Conservation (phyloP, 768 basidiomycete genomes). For the Lactarius trivialis region DNA sequence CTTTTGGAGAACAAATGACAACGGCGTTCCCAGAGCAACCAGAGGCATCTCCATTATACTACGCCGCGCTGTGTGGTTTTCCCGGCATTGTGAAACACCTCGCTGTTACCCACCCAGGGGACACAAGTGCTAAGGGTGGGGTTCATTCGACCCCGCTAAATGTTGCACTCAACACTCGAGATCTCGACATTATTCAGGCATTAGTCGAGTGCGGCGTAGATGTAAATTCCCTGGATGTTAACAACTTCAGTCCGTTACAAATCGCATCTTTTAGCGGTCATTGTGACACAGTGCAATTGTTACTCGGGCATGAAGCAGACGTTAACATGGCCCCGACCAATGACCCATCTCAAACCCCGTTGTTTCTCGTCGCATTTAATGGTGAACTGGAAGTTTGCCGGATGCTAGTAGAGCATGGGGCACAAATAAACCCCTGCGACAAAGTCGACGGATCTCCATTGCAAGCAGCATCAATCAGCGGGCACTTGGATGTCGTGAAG, state of each 20-base stretch:
- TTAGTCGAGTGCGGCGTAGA: not conserved
- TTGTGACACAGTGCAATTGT: not conserved
- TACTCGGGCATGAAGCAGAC: not conserved
- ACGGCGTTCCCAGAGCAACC: not conserved
- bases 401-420: too few relatives aligned
- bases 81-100: not conserved
- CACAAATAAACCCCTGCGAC: too few relatives aligned
- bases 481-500: too few relatives aligned
- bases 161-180: not conserved
- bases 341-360: not conserved
- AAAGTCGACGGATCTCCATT: too few relatives aligned
- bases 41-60: not conserved
- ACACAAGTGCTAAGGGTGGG: not conserved
- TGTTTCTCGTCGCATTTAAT: not conserved
- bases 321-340: not conserved
- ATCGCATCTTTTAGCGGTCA: not conserved
- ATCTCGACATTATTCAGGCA: not conserved
- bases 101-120: not conserved
- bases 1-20: not conserved
- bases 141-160: not conserved
- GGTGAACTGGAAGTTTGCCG: too few relatives aligned
- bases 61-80: not conserved
- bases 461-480: too few relatives aligned
- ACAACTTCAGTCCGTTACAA: too few relatives aligned
- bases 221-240: not conserved